phyloP scores from a whole-genome alignment of 2,329 filamentous ascomycete species.

The Cordyceps cateniannulata region DNA sequence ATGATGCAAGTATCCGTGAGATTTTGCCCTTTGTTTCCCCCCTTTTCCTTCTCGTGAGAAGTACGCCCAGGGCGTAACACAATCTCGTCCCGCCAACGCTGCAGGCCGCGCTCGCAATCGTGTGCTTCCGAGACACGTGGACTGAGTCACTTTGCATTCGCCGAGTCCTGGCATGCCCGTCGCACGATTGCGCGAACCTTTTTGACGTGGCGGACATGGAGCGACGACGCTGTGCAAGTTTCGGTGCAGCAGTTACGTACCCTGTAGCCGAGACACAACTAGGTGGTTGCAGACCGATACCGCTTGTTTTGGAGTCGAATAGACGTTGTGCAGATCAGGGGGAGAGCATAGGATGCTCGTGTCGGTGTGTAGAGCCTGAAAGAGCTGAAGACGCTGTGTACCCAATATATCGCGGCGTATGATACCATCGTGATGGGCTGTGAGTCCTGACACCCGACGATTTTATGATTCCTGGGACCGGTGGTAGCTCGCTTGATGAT shows the following conservation, averaged over 20 bases:
- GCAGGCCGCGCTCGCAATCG: background rate
- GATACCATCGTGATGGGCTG: too few species aligned
- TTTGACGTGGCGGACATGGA: background rate
- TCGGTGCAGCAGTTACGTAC: background rate
- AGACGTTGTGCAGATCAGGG: background rate
- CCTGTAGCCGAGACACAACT: background rate
- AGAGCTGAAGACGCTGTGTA: too few species aligned
- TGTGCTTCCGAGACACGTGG: conserved; percentile 6
- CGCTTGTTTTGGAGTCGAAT: background rate
- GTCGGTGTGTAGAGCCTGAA: too few species aligned
- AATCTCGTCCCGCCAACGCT: background rate
- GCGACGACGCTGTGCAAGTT: background rate
- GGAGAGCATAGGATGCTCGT: background rate
- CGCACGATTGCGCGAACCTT: background rate
- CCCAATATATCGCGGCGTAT: too few species aligned
- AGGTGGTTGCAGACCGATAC: background rate
- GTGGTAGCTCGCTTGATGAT: too few species aligned
- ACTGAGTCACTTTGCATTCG: background rate
- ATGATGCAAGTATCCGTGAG: background rate
- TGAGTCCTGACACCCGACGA: too few species aligned
- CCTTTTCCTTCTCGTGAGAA: background rate
- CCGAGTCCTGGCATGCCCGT: background rate
- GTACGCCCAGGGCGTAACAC: background rate
- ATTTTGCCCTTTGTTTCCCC: background rate
- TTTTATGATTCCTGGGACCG: too few species aligned